Base-by-base conservation (phyloP, 768 basidiomycete species). In the Xerocomellus intermedius region DNA sequence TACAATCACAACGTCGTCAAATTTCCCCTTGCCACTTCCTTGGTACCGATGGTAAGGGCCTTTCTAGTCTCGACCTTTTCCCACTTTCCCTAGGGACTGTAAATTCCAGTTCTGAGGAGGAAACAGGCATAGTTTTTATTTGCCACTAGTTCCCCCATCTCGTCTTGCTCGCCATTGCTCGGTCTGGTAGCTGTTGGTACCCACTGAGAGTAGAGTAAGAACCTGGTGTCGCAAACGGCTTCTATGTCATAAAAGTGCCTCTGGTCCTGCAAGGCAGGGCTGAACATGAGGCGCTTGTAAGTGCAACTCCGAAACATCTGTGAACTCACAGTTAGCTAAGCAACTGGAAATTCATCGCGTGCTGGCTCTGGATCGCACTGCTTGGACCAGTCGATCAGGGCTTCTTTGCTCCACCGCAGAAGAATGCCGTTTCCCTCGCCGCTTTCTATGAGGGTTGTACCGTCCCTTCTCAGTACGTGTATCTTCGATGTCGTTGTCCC, bases 121-220 rank as follows among this genome's bases (percentile, higher is more conserved):
- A 54, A 50, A 37, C 47, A 54, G 12, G 50, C 33, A 17, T 48
- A 42, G 10, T 16, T 8, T 50, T 21, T 42, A 13, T 50, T 28
- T 16, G 47, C 47, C 3, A 36, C 41, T 1, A 50, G 33, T 19
- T 54, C 47, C 2, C 47, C 53, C 14, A 5, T 49, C 9, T 54
- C 38, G 7, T 54, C 41, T 2, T 16, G 33, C 52, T 42, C 24
- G 8, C n/a, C 41, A 8, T 42, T 50, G 10, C 41, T 49, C 53
- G 9, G 55, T 56, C 26, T 54, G 51, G 13, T 56, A 56, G 19
- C 41, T 54, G 39, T 55, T 37, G 33, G 48, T 37, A 9, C 52
- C 45, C 55, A 56, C 9, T 19, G 52, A 16, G 52, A 56, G 17
- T 42, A 42, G 17, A 36, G 24, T 24, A 54, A 13, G 39, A 56